Evolutionary conservation across 2,329 filamentous ascomycete species (phyloP), one percentile per base, ranked within the genome.

Genomic region (Amesomyces nigricolor): DNA sequence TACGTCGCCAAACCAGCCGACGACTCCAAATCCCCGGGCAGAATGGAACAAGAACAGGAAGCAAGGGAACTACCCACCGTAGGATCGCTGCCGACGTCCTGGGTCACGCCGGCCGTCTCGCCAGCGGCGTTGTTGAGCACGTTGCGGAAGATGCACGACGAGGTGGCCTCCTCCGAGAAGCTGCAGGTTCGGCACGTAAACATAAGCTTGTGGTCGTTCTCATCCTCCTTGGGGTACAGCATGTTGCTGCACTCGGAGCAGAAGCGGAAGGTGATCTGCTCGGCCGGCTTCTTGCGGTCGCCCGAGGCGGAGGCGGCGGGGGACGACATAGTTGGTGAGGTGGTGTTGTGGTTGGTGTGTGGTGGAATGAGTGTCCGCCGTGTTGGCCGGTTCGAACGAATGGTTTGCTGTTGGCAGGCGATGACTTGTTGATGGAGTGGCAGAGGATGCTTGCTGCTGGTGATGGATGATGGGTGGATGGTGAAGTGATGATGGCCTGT

Each of bases 181-280:
- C 91, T 86, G 76, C 94, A 99, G 55, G 91, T 96, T 65, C 92
- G 89, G 78, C 94, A 99, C 61, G 89, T 91, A 74, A 95, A 99
- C 77, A 96, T 87, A 64, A 99, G 85, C 66, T 85, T 86, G 75
- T 89, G 89, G 59, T 84, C 85, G 59, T 86, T 79, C 60, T 87
- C 85, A 73, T 99, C 91, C 78, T 99, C 95, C 74, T 95, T 94
- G 49, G 94, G 94, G 69, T 97, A 97, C 53, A 99, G 80, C 82
- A 99, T 88, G 79, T 99, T 99, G 66, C 91, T 96, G 77, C 94
- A 99, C 80, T 99, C 94, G 65, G 90, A 91, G 78, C 94, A 99
- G 80, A 99, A 99, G 68, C 89, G 87, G 74, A 97, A 99, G 47
- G 89, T 91, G 72, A 97, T 91, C 72, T 95, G 90, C 74, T 92